These are phyloP conservation scores for Ogataea paradorogensis DNA, from an alignment of 805 yeast species.

Conservation along the genomic window DNA sequence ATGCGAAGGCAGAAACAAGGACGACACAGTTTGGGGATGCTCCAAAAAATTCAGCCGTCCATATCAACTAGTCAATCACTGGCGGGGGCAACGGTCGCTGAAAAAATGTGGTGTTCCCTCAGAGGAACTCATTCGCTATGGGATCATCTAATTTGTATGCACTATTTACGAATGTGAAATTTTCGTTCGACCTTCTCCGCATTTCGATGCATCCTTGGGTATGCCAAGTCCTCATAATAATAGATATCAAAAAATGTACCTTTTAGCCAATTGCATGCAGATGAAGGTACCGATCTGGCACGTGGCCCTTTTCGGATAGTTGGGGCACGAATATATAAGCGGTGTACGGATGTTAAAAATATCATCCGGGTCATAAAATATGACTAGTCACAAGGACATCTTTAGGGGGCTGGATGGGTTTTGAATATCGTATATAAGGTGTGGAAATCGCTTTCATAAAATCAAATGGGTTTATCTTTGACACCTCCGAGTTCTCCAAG, in stretches of 20 bases:
- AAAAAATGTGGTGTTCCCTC: constrained; percentile 31
- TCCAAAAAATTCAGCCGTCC: constrained; percentile 33
- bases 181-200: too few species aligned
- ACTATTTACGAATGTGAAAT: too few species aligned
- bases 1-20: constrained; percentile 23
- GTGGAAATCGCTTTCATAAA: too few species aligned
- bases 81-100: constrained; percentile 33
- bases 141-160: constrained; percentile 11
- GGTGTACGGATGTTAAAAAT: constrained; percentile 1
- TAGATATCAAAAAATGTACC: neutral
- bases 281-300: neutral
- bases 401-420: neutral
- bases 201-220: too few species aligned
- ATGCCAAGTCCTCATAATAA: too few species aligned
- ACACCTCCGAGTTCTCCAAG: constrained; percentile 3
- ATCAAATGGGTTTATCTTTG: neutral
- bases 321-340: neutral
- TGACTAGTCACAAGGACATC: neutral
- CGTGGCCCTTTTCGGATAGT: neutral
- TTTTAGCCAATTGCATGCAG: neutral
- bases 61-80: constrained; percentile 34
- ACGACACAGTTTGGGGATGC: constrained; percentile 32
- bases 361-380: neutral
- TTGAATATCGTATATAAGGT: neutral
- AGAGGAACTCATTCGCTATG: constrained; percentile 21